Base-by-base conservation (phyloP, 805 yeast species). In the Candida schatavii region DNA sequence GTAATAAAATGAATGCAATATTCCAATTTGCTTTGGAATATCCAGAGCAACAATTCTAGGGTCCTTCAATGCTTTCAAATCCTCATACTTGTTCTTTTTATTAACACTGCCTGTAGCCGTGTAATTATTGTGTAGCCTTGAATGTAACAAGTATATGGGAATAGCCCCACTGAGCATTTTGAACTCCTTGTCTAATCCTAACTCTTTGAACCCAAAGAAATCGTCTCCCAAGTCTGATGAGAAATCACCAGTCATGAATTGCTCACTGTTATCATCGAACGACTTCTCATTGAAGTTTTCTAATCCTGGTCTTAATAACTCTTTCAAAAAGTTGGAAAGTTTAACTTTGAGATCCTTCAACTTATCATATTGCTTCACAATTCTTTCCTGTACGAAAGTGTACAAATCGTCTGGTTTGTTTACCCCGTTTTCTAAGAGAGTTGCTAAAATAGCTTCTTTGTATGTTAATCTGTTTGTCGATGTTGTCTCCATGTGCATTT, bases 181-280 rank as follows among this genome's bases (percentile, higher is more conserved):
- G 59, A 88, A 85, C 61, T 93, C 99, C 54, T 84, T 87, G 55
- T 91, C 98, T 40, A 93, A 68, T 0, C 99, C 99, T 37, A 93
- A 70, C 50, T 91, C 98, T 57, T 78, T 85, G 71, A 93, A 95
- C 0, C 99, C 99, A 67, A 95, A 95, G 74, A 90, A 93, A 65
- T 93, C 99, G 54, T 91, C 99, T 5, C 98, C 99, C 29, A 93
- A 68, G 46, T 90, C 97, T 52, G 79, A 84, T 1, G 97, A 85
- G 60, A 93, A 93, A 55, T 90, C 97, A 44, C 99, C 99, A 23
- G 93, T 85, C 49, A 91, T 65, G 58, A 90, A 93, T 61, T 91
- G 96, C 48, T 93, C 97, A 54, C 96, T 85, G 54, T 88, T 87
- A 57, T 95, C 99, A 29, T 70, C 80, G 61, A 93, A 93, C 49